These are phyloP conservation scores for Saccharomycopsis fermentans DNA, from an alignment of 805 yeast genomes.

Conservation along the genomic window DNA sequence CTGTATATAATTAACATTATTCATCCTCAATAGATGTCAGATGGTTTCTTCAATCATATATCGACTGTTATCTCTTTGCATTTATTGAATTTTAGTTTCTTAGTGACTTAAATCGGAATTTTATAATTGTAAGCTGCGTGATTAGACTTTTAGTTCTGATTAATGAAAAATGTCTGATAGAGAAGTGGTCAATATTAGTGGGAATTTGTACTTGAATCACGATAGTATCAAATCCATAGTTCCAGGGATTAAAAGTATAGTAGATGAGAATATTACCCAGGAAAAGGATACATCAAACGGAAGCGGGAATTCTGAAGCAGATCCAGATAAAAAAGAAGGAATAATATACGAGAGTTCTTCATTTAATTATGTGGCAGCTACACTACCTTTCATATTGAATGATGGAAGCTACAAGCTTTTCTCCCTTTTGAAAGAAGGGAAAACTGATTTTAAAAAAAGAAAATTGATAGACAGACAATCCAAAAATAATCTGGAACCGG, in stretches of 20 bases:
- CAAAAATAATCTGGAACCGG: background rate
- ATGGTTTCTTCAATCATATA: too few species aligned
- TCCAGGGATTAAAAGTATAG: constrained; percentile 3
- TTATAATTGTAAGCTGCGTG: too few species aligned
- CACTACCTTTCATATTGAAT: constrained; percentile 9
- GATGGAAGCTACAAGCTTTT: background rate
- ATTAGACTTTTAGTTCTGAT: background rate
- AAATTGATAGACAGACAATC: constrained; percentile 2
- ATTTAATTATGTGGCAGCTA: constrained; percentile 5
- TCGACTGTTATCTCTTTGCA: too few species aligned
- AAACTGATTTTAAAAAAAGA: constrained; percentile 5
- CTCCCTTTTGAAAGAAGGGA: constrained; percentile 2
- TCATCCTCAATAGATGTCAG: too few species aligned
- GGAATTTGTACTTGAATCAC: constrained; percentile 3
- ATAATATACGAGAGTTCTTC: background rate
- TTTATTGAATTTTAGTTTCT: too few species aligned
- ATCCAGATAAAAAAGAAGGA: background rate
- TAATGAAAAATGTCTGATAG: background rate
- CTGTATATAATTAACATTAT: too few species aligned
- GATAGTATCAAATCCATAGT: constrained; percentile 9
- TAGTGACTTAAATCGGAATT: too few species aligned
- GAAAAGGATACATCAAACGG: background rate
- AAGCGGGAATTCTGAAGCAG: background rate
- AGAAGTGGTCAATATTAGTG: constrained; percentile 3
- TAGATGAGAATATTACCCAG: background rate